phyloP scores from a whole-genome alignment of 2,329 filamentous ascomycete species.

The Alternaria triticina region DNA sequence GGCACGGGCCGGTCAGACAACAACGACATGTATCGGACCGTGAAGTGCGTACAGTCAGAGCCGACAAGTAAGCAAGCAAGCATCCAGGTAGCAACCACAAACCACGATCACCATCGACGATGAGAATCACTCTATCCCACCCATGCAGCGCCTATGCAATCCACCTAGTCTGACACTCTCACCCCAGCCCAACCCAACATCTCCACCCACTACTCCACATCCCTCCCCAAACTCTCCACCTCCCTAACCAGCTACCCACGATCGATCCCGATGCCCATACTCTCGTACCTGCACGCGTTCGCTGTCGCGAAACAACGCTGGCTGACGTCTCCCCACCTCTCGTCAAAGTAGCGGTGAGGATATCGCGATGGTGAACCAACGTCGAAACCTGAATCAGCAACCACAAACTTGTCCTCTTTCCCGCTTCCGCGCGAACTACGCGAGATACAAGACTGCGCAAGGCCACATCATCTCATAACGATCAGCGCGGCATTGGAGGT shows the following conservation, averaged over 20 bases:
- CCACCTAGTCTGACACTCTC: neutral
- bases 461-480: neutral
- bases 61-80: neutral
- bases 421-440: constrained; percentile 1
- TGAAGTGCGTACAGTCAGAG: neutral
- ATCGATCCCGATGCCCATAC: neutral
- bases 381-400: neutral
- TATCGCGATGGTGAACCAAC: neutral
- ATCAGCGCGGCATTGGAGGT: neutral
- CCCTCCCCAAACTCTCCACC: neutral
- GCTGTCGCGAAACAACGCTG: neutral
- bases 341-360: constrained; percentile 33
- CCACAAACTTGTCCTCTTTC: neutral
- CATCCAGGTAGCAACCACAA: neutral
- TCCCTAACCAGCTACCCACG: neutral
- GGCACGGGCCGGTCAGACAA: neutral
- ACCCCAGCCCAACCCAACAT: neutral
- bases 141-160: neutral
- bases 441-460: neutral
- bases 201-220: neutral
- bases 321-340: constrained; percentile 3
- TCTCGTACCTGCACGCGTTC: neutral
- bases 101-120: neutral
- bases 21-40: neutral
- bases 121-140: neutral